Percentiles rank a stretch among this genome's conserved stretches.
phyloP scores from a whole-genome alignment of 2,329 filamentous ascomycete genomes.

The Colletotrichum theobromicola region DNA sequence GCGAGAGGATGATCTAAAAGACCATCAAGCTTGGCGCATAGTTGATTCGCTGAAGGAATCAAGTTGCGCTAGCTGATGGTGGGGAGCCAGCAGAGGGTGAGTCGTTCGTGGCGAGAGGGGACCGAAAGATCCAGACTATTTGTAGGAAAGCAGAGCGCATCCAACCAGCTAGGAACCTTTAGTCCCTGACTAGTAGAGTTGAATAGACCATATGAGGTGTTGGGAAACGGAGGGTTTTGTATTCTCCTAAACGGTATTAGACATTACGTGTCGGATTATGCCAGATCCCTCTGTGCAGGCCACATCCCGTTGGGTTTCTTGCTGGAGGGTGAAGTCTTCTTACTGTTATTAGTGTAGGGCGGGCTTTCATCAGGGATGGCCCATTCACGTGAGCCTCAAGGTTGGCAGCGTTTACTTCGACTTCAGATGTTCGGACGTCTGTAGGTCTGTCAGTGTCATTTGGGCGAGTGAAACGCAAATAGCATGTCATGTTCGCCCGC shows the following conservation, averaged over 20 bases:
- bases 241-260: neutral
- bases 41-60: neutral
- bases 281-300: neutral
- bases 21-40: neutral
- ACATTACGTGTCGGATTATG: constrained; percentile 16
- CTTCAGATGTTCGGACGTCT: neutral
- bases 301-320: neutral
- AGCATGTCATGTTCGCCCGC: neutral
- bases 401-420: neutral
- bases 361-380: neutral
- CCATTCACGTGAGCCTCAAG: neutral
- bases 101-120: neutral
- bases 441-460: neutral
- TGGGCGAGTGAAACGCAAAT: neutral
- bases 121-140: neutral
- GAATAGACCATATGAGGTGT: neutral
- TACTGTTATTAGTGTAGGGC: neutral
- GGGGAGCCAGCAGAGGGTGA: neutral
- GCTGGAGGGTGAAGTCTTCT: neutral
- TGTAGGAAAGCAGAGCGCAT: neutral
- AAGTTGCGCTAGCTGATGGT: neutral
- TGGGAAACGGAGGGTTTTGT: neutral
- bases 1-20: neutral
- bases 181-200: neutral
- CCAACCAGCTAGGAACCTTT: neutral